Conservation (phyloP, 495 filamentous ascomycete genomes). For the Podospora conica region DNA sequence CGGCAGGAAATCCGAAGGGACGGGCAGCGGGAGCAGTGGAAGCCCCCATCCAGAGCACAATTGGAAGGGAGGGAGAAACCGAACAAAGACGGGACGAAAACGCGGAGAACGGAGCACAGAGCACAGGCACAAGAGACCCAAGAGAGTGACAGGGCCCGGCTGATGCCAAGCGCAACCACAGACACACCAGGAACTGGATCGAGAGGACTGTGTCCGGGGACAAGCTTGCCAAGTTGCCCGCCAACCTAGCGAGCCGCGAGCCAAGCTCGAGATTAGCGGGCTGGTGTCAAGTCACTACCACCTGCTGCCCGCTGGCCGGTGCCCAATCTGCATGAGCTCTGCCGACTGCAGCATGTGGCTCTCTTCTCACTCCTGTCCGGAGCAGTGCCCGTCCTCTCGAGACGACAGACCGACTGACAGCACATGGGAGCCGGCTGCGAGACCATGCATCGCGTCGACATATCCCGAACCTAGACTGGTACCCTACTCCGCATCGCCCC, state of each 20-base stretch:
- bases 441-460: background rate
- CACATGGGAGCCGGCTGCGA: background rate
- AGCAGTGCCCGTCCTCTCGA: background rate
- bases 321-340: background rate
- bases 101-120: background rate
- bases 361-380: no score
- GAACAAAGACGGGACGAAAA: slow-evolving; percentile 4
- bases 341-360: background rate
- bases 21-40: background rate
- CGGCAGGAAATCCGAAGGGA: background rate
- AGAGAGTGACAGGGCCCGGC: background rate
- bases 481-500: background rate
- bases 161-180: background rate
- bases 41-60: background rate
- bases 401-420: background rate
- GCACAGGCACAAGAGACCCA: slow-evolving; percentile 5
- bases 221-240: background rate
- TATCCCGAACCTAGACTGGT: background rate
- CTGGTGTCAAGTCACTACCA: background rate
- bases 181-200: background rate
- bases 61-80: background rate
- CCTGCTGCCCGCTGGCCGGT: background rate
- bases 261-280: background rate
- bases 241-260: background rate
- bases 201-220: background rate